Evolutionary conservation across 2,329 filamentous ascomycete species (phyloP).

Genomic region (Stromatinia cepivora): DNA sequence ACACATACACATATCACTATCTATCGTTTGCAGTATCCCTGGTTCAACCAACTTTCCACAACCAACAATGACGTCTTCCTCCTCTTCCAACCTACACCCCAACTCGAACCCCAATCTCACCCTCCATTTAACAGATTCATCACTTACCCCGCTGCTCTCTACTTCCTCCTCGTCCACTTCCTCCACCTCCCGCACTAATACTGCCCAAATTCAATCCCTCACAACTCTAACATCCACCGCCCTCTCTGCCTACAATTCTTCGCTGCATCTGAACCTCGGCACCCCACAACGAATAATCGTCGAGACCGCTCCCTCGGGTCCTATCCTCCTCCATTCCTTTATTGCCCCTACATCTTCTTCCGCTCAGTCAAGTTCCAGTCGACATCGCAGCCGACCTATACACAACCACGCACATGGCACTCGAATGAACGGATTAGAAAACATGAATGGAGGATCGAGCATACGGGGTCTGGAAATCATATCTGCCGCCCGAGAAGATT

Average conservation of each 20-base stretch:
- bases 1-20: neutral
- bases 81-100: neutral
- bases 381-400: neutral
- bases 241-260: slow-evolving; percentile 54
- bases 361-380: neutral
- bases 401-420: neutral
- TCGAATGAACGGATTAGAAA: slow-evolving; percentile 10
- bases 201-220: slow-evolving; percentile 48
- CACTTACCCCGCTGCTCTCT: slow-evolving; percentile 58
- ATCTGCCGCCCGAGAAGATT: slow-evolving; percentile 29
- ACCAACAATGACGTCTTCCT: slow-evolving; percentile 7
- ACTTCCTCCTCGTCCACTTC: slow-evolving; percentile 36
- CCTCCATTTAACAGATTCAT: slow-evolving; percentile 52
- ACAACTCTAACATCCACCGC: slow-evolving; percentile 54
- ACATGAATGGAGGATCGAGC: neutral
- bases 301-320: slow-evolving; percentile 49
- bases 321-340: slow-evolving; percentile 48
- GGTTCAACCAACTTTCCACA: slow-evolving; percentile 2
- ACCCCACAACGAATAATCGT: slow-evolving; percentile 58
- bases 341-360: slow-evolving; percentile 42
- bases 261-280: slow-evolving; percentile 55
- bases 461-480: slow-evolving; percentile 19
- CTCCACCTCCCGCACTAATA: slow-evolving; percentile 22
- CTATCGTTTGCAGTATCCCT: neutral
- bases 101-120: slow-evolving; percentile 28